These are phyloP conservation scores for Fusarium sublunatum DNA, from an alignment of 2,329 filamentous ascomycete genomes.

Conservation along the genomic window DNA sequence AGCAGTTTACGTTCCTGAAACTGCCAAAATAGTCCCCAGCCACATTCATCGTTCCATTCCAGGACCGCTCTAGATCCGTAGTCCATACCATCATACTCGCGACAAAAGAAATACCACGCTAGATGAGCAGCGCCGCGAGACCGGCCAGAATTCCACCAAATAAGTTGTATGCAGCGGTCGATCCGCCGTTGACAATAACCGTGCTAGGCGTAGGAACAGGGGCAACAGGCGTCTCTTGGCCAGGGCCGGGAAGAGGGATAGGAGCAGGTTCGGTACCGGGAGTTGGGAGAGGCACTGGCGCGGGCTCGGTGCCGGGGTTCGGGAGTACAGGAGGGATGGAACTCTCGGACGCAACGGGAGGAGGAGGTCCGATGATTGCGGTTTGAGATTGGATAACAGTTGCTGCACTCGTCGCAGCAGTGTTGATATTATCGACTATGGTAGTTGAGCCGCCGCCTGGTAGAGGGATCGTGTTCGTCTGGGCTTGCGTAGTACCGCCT, in stretches of 20 bases:
- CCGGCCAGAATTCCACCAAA: slow-evolving; percentile 41
- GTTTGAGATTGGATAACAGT: slow-evolving; percentile 21
- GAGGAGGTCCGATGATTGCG: slow-evolving; percentile 8
- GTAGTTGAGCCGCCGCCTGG: slow-evolving; percentile 25
- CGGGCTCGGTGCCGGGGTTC: neutral
- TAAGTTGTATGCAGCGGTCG: slow-evolving; percentile 30
- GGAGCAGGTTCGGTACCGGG: neutral
- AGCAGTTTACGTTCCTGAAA: slow-evolving; percentile 8
- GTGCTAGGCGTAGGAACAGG: slow-evolving; percentile 17
- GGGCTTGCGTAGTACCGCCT: slow-evolving; percentile 34
- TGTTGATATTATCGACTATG: slow-evolving; percentile 4
- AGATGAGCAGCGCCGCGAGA: slow-evolving; percentile 35
- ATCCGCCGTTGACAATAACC: slow-evolving; percentile 33
- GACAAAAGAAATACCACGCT: slow-evolving; percentile 4
- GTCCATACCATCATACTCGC: neutral
- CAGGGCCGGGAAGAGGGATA: slow-evolving; percentile 11
- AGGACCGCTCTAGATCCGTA: neutral
- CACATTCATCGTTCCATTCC: neutral
- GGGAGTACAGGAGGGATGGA: slow-evolving; percentile 2
- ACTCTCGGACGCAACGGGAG: slow-evolving; percentile 1
- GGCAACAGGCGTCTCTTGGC: slow-evolving; percentile 1
- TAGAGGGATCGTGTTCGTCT: slow-evolving; percentile 27
- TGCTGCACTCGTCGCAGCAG: slow-evolving; percentile 5
- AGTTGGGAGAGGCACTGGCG: neutral
- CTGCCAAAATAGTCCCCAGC: neutral